Evolutionary conservation across 805 yeast genomes (phyloP).

Genomic region (Saccharomycopsis javanensis): DNA sequence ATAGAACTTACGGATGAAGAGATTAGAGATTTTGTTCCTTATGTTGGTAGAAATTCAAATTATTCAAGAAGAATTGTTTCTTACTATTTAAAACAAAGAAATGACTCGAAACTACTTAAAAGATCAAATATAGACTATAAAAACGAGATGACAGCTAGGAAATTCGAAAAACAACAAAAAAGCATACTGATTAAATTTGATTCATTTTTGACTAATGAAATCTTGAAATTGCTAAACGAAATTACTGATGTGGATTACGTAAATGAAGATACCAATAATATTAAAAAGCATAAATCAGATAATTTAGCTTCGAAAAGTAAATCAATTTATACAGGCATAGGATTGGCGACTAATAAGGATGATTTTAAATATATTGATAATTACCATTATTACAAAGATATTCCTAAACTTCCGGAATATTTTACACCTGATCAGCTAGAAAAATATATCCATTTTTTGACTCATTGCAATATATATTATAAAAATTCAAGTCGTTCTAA

Average conservation of each 20-base stretch:
- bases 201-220: constrained; percentile 5
- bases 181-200: constrained; percentile 2
- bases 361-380: background rate
- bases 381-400: constrained; percentile 23
- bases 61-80: constrained; percentile 9
- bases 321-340: background rate
- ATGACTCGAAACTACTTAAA: background rate
- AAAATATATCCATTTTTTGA: constrained; percentile 28
- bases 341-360: background rate
- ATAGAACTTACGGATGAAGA: constrained; percentile 11
- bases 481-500: constrained; percentile 29
- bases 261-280: background rate
- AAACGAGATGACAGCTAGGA: constrained; percentile 3
- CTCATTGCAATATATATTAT: constrained; percentile 30
- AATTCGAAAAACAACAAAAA: constrained; percentile 1
- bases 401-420: constrained; percentile 30
- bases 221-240: constrained; percentile 11
- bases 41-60: constrained; percentile 14
- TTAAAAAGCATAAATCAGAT: background rate
- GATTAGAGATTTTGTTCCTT: constrained; percentile 10
- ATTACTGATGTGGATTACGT: constrained; percentile 4
- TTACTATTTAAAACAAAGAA: constrained; percentile 4
- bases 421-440: constrained; percentile 24
- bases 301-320: background rate
- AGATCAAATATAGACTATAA: background rate